Evolutionary conservation across 768 basidiomycete genomes (phyloP), one percentile per base, ranked within the genome.

Genomic region (Pleurotus cornucopiae): DNA sequence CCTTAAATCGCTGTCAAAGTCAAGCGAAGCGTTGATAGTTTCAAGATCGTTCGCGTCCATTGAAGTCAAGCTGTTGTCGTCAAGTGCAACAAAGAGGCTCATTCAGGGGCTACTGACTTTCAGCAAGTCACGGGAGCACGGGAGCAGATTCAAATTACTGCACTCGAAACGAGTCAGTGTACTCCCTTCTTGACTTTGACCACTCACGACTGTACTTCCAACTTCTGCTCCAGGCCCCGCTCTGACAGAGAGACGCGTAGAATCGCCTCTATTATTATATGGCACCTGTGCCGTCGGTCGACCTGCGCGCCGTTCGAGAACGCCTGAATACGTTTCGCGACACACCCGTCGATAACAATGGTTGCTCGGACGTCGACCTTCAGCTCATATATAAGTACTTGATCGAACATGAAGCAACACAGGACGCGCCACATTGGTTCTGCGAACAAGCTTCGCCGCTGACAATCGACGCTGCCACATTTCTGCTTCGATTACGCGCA

Each of bases 401-500:
- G 7, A 78, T 87, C 69, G 30, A 11, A 34, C 7, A 34, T 34
- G 69, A 67, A 16, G 70, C 76, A 0, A 70, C 74, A 3, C 68
- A 72, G 48, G 66, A 68, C 46, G 60, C 70, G 30, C 57, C 79
- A 53, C 94, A 97, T 63, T 95, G 92, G 91, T 95, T 89, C 67
- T 97, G 94, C 68, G 67, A 72, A 25, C 76, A 78, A 38, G 86
- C 85, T 3, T 71, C 80, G 30, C 66, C 76, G 6, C 71, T 81
- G 34, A 84, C 81, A 0, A 68, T 78, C 6, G 86, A 83, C 57
- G 82, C 86, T 1, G 91, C 94, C 0, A 85, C 84, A 0, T 97
- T 94, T 71, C 78, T 91, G 48, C 73, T 96, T 38, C 82, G 93
- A 49, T 69, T 97, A 39, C 86, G 89, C 66, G 93, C 93, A 7